These are phyloP conservation scores for Yamadazyma atmosphaerica DNA, from an alignment of 1,139 yeast species.

Conservation along the genomic window DNA sequence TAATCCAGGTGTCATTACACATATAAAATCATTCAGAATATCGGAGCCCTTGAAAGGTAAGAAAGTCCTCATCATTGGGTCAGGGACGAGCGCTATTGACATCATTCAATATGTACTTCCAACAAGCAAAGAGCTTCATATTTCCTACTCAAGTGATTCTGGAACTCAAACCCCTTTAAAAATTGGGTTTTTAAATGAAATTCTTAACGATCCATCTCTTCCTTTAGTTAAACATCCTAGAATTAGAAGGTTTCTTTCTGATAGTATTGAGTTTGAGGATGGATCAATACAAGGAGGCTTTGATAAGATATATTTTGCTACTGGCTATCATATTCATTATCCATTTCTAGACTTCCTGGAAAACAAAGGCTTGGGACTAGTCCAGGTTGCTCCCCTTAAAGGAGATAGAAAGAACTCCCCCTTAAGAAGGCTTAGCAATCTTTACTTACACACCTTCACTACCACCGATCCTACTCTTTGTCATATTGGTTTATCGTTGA, in stretches of 20 bases:
- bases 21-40: constrained; percentile 57
- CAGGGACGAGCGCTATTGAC: constrained; percentile 10
- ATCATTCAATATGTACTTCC: constrained; percentile 45
- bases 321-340: constrained; percentile 35
- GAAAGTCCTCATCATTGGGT: constrained; percentile 36
- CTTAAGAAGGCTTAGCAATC: constrained; percentile 23
- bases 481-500: constrained; percentile 34
- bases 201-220: background rate
- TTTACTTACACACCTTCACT: constrained; percentile 35
- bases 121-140: constrained; percentile 14
- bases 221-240: background rate
- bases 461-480: constrained; percentile 40
- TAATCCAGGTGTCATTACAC: constrained; percentile 50
- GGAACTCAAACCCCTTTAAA: background rate
- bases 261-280: constrained; percentile 9
- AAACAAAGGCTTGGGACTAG: constrained; percentile 12
- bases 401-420: background rate
- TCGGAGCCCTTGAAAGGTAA: constrained; percentile 44
- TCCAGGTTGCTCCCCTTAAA: constrained; percentile 11
- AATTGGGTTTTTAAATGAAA: background rate
- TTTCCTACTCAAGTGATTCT: no score
- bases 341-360: constrained; percentile 25
- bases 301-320: constrained; percentile 29
- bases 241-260: background rate
- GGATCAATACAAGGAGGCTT: constrained; percentile 24